These are phyloP conservation scores for Plasmodium fragile DNA, from an alignment of 169 alveolate species.

Conservation along the genomic window DNA sequence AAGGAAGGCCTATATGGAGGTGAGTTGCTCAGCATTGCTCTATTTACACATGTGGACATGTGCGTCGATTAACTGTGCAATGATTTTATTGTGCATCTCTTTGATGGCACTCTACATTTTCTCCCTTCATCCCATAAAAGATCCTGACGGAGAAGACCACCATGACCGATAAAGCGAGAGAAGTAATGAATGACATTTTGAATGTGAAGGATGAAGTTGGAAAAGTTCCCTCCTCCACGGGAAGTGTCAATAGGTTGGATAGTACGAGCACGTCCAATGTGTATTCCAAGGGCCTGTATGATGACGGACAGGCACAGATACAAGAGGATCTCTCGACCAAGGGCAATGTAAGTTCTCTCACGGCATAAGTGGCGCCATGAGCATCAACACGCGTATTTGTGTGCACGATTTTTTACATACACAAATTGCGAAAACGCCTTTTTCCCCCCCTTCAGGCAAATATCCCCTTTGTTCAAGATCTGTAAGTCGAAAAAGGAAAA, in stretches of 20 bases:
- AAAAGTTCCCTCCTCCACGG: constrained; percentile 1
- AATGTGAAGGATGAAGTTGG: constrained; percentile 9
- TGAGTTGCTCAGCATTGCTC: background rate
- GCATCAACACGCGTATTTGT: background rate
- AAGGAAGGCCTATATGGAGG: constrained; percentile 61
- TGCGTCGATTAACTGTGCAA: background rate
- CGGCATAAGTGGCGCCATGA: background rate
- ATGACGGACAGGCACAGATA: background rate
- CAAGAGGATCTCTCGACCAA: background rate
- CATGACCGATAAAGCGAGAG: constrained; percentile 62
- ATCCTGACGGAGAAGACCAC: constrained; percentile 50
- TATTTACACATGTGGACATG: background rate
- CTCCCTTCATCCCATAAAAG: constrained; percentile 1
- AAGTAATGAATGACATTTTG: constrained; percentile 55
- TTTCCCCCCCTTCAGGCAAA: constrained; percentile 9
- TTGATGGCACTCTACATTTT: background rate
- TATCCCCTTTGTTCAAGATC: constrained; percentile 2
- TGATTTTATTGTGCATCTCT: background rate
- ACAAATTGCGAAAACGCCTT: background rate
- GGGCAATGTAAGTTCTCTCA: constrained; percentile 17
- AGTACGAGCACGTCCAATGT: background rate
- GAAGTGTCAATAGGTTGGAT: background rate
- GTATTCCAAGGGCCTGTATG: background rate
- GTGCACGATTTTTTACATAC: background rate
- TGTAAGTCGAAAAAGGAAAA: constrained; percentile 39